Percentiles rank a stretch among this genome's conserved stretches.
phyloP scores from a whole-genome alignment of 495 filamentous ascomycete species.

The Beverwykella pulmonaria region DNA sequence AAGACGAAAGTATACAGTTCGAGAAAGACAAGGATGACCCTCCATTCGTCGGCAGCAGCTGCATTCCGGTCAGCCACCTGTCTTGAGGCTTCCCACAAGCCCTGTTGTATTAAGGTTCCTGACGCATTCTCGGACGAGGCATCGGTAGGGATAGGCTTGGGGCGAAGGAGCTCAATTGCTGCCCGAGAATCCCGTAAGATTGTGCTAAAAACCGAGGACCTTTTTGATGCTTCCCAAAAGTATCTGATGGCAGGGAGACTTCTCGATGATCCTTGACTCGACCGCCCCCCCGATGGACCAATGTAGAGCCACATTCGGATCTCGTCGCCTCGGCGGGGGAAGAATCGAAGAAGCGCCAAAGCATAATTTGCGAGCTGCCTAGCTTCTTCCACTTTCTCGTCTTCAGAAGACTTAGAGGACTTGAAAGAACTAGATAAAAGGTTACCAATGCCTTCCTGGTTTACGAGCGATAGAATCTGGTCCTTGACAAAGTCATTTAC shows the following conservation, averaged over 20 bases:
- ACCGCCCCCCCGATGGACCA: conserved; percentile 57
- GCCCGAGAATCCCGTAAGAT: conserved; percentile 63
- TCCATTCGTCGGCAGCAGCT: conserved; percentile 72
- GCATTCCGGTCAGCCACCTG: conserved; percentile 25
- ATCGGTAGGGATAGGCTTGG: conserved; percentile 40
- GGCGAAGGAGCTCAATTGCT: conserved; percentile 62
- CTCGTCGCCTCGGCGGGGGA: conserved; percentile 80
- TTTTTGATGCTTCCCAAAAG: conserved; percentile 79
- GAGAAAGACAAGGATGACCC: conserved; percentile 83
- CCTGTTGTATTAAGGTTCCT: conserved; percentile 6
- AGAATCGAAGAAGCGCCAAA: conserved; percentile 80
- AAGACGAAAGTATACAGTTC: conserved; percentile 92
- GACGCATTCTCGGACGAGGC: conserved; percentile 12
- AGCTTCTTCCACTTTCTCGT: conserved; percentile 54
- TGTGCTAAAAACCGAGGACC: conserved; percentile 65
- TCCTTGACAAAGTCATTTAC: conserved; percentile 46
- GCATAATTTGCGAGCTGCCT: conserved; percentile 82
- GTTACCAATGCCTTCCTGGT: conserved; percentile 65
- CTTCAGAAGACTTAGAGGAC: conserved; percentile 8
- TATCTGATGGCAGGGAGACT: conserved; percentile 72
- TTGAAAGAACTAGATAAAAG: conserved; percentile 51
- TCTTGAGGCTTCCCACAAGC: conserved; percentile 25
- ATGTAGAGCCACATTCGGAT: conserved; percentile 95
- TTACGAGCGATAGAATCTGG: conserved; percentile 64
- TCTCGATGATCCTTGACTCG: conserved; percentile 47